These are phyloP conservation scores for Botrytis hyacinthi DNA, from an alignment of 2,329 filamentous ascomycete species.

Conservation along the genomic window DNA sequence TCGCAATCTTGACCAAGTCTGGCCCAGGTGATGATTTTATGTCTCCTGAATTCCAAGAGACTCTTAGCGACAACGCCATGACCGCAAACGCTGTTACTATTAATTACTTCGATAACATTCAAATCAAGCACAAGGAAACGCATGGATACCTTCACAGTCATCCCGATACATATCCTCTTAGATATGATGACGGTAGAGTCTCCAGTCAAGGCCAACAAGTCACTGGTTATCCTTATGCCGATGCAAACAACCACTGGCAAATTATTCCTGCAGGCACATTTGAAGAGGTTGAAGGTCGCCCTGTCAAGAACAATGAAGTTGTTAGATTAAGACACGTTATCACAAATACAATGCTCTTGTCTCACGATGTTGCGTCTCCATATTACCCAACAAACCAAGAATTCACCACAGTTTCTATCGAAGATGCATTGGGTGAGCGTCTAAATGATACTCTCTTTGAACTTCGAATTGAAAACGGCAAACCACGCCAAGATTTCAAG, in stretches of 20 bases:
- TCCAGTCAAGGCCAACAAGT: constrained; percentile 98
- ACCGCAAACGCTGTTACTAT: constrained; percentile 80
- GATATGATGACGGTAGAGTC: constrained; percentile 95
- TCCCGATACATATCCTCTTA: constrained; percentile 80
- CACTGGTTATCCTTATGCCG: constrained; percentile 95
- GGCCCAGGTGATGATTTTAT: constrained; percentile 98
- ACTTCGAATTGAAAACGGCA: constrained; percentile 83
- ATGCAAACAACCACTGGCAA: constrained; percentile 99
- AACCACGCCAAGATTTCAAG: constrained; percentile 79
- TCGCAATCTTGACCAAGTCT: constrained; percentile 80
- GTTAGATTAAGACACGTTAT: constrained; percentile 83
- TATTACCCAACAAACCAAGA: constrained; percentile 98
- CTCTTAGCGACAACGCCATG: constrained; percentile 92
- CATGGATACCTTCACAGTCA: constrained; percentile 96
- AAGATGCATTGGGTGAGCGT: constrained; percentile 70
- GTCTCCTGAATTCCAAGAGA: constrained; percentile 97
- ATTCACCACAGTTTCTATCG: constrained; percentile 77
- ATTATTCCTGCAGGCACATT: constrained; percentile 70
- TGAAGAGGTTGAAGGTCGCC: constrained; percentile 59
- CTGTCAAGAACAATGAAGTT: constrained; percentile 78
- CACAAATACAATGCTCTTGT: constrained; percentile 82
- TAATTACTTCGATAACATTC: constrained; percentile 85
- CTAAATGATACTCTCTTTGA: constrained; percentile 92
- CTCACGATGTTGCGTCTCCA: constrained; percentile 95
- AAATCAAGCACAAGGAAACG: constrained; percentile 93